Percentiles rank a stretch among this genome's conserved stretches.
Conservation (phyloP, 495 filamentous ascomycete genomes). For the Gamarada debralockiae region DNA sequence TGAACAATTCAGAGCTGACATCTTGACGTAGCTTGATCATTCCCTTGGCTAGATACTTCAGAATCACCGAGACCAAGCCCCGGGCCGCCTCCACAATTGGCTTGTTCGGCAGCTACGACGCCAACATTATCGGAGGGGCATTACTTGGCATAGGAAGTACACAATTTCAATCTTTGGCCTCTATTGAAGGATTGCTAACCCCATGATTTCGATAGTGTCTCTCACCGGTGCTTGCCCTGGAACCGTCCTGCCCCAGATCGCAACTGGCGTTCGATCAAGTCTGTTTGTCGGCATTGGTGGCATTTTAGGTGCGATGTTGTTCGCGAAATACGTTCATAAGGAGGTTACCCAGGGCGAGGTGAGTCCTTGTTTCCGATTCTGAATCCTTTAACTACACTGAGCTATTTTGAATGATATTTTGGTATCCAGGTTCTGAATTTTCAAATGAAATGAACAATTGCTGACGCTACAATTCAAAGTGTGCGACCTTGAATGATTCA, state of each 20-base stretch:
- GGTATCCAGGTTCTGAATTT: too few relatives aligned
- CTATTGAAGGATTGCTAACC: too few relatives aligned
- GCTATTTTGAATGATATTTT: too few relatives aligned
- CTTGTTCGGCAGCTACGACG: conserved; percentile 41
- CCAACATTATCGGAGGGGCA: conserved; percentile 52
- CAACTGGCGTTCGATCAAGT: conserved; percentile 40
- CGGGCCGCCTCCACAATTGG: conserved; percentile 25
- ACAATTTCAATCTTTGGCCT: too few relatives aligned
- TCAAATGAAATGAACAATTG: too few relatives aligned
- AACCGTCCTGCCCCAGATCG: conserved; percentile 50
- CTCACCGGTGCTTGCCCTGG: conserved; percentile 54
- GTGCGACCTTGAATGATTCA: not conserved
- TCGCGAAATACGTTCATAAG: conserved; percentile 4
- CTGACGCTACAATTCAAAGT: not conserved
- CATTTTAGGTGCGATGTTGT: conserved; percentile 37
- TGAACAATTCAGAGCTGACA: not conserved
- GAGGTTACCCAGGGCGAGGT: not conserved
- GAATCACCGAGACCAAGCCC: conserved; percentile 19
- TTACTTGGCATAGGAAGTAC: conserved; percentile 50
- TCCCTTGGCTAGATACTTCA: not conserved
- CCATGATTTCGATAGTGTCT: too few relatives aligned
- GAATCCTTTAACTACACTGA: too few relatives aligned
- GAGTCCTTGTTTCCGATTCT: too few relatives aligned
- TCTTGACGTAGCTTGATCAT: not conserved
- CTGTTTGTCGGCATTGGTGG: conserved; percentile 38